Percentiles rank a stretch among this genome's conserved stretches.
Conservation (phyloP, 1,284 basidiomycete genomes). For the Trichosporon sp. region DNA sequence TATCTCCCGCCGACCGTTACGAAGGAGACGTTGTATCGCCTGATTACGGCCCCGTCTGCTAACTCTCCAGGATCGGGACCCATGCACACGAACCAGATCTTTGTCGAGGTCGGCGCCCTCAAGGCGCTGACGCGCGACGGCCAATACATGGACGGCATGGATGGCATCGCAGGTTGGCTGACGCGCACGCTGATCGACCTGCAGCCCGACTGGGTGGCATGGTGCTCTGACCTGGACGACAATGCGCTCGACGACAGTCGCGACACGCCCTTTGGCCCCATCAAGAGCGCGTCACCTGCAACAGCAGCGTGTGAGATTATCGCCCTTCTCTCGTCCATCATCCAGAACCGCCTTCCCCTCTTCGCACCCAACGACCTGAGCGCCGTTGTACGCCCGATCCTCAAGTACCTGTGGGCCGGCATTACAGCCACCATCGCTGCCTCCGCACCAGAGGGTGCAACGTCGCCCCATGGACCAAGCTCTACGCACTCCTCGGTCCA, state of each 20-base stretch:
- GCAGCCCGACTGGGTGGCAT: slow-evolving; percentile 40
- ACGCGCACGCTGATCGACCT: slow-evolving; percentile 36
- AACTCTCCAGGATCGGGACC: slow-evolving; percentile 25
- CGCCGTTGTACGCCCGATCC: slow-evolving; percentile 44
- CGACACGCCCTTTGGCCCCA: slow-evolving; percentile 37
- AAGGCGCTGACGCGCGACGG: slow-evolving; percentile 48
- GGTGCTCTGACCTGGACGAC: slow-evolving; percentile 34
- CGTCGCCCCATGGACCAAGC: slow-evolving; percentile 19
- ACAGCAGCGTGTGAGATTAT: slow-evolving; percentile 42
- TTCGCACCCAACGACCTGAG: slow-evolving; percentile 48
- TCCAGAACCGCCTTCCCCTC: slow-evolving; percentile 45
- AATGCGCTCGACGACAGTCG: not conserved
- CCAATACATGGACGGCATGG: slow-evolving; percentile 39
- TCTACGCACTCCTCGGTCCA: slow-evolving; percentile 29
- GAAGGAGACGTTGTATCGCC: slow-evolving; percentile 37
- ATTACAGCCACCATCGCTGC: slow-evolving; percentile 26
- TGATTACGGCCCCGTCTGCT: slow-evolving; percentile 36
- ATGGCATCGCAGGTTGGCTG: slow-evolving; percentile 48
- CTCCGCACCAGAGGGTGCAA: not conserved
- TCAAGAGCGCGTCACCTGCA: slow-evolving; percentile 37
- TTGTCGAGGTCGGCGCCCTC: slow-evolving; percentile 46
- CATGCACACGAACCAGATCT: slow-evolving; percentile 41
- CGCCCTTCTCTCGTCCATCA: slow-evolving; percentile 43
- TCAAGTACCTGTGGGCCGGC: slow-evolving; percentile 45
- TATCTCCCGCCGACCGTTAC: slow-evolving; percentile 39